These are phyloP conservation scores for Tuber indicum DNA, from an alignment of 495 filamentous ascomycete genomes.

Conservation along the genomic window DNA sequence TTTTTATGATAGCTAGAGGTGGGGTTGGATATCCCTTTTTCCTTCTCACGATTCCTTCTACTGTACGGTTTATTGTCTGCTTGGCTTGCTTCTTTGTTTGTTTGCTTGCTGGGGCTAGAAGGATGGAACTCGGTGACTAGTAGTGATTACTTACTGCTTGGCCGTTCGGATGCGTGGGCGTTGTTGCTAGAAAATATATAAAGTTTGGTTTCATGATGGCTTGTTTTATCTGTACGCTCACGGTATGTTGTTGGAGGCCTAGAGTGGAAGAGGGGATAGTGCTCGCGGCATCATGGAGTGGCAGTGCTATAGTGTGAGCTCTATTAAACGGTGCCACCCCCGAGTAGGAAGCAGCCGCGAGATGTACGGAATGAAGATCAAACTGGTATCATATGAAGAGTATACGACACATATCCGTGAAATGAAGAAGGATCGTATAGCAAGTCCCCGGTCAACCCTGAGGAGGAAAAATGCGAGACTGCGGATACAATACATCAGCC, in stretches of 20 bases:
- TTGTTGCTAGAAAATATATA: background rate
- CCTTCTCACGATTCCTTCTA: background rate
- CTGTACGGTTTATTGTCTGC: background rate
- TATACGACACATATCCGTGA: background rate
- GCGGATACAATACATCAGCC: too few species aligned
- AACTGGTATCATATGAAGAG: background rate
- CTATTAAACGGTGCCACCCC: background rate
- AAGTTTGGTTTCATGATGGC: background rate
- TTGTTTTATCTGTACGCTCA: background rate
- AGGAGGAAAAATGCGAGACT: too few species aligned
- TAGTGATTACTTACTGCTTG: background rate
- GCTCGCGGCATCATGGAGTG: background rate
- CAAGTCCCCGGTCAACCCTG: too few species aligned
- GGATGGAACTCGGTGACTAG: background rate
- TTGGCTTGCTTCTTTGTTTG: background rate
- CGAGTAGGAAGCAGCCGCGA: background rate
- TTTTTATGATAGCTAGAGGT: constrained; percentile 55
- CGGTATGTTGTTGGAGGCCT: background rate
- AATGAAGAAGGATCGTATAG: background rate
- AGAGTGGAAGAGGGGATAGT: background rate
- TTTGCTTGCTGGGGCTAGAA: background rate
- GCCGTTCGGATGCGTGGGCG: background rate
- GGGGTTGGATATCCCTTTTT: background rate
- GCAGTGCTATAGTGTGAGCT: constrained; percentile 1
- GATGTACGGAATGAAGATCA: background rate